Percentiles rank a stretch among this genome's conserved stretches.
These are phyloP conservation scores for Biscutella laevigata DNA, from an alignment of 441 rosid species.

Conservation along the genomic window DNA sequence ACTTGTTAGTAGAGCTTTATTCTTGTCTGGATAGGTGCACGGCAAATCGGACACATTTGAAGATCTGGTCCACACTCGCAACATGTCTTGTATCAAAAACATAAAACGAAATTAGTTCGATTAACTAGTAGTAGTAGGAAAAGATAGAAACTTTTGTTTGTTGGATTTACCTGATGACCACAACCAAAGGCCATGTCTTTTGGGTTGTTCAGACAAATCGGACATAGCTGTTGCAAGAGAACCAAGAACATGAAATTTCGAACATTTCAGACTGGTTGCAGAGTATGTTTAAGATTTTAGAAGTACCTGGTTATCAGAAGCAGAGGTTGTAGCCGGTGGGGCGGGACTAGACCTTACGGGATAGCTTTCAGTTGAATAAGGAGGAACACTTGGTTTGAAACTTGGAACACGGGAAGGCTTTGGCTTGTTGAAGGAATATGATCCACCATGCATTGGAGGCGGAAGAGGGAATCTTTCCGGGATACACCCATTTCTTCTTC, in stretches of 20 bases:
- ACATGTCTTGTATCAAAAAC: conserved; percentile 40
- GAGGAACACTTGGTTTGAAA: conserved; percentile 41
- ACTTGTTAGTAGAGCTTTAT: conserved; percentile 49
- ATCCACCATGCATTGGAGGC: conserved; percentile 49
- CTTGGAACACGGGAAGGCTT: conserved; percentile 35
- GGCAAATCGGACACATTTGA: conserved; percentile 52
- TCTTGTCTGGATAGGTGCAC: conserved; percentile 49
- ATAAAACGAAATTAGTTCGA: conserved; percentile 3
- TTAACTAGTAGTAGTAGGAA: not conserved
- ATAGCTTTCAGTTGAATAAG: conserved; percentile 37
- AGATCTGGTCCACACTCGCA: conserved; percentile 59
- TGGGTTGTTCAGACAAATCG: conserved; percentile 61
- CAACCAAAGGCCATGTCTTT: conserved; percentile 97
- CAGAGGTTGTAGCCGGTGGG: conserved; percentile 35
- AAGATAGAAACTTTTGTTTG: not conserved
- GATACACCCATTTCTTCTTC: conserved; percentile 37
- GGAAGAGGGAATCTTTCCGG: conserved; percentile 70
- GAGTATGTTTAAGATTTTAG: not conserved
- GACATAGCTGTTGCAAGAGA: conserved; percentile 51
- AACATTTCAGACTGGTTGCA: not conserved
- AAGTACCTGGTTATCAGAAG: conserved; percentile 63
- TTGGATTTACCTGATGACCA: conserved; percentile 71
- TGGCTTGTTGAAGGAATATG: conserved; percentile 33
- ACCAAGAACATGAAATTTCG: conserved; percentile 9
- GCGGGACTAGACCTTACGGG: conserved; percentile 30